These are phyloP conservation scores for Potentilla sterilis DNA, from an alignment of 306 rosid species.

Conservation along the genomic window DNA sequence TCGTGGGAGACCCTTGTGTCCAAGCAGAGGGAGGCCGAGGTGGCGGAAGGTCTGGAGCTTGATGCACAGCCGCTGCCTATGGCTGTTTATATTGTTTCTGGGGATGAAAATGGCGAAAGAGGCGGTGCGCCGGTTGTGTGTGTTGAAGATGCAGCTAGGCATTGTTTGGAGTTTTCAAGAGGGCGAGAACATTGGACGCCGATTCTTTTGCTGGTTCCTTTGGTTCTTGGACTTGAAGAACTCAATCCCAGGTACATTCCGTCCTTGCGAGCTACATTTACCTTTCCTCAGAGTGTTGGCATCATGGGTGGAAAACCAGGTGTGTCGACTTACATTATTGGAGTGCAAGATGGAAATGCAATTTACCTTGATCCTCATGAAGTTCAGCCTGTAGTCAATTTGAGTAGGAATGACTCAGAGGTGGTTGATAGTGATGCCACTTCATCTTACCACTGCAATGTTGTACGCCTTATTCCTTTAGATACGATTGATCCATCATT, in stretches of 20 bases:
- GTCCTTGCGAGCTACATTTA: conserved; percentile 69
- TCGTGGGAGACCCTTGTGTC: conserved; percentile 87
- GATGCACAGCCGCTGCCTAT: conserved; percentile 72
- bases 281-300: conserved; percentile 93
- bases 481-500: conserved; percentile 88
- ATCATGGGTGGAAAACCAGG: conserved; percentile 95
- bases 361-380: conserved; percentile 97
- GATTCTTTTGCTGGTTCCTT: conserved; percentile 86
- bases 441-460: conserved; percentile 83
- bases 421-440: conserved; percentile 39
- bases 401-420: conserved; percentile 52
- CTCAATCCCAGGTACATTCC: conserved; percentile 94
- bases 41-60: conserved; percentile 21
- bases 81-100: conserved; percentile 92
- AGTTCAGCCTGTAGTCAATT: conserved; percentile 66
- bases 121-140: conserved; percentile 98
- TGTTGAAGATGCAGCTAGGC: conserved; percentile 72
- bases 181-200: conserved; percentile 72
- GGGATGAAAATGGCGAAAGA: conserved; percentile 97
- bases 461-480: conserved; percentile 63
- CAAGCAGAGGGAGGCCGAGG: conserved; percentile 32
- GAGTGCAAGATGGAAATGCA: conserved; percentile 86
- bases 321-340: conserved; percentile 85
- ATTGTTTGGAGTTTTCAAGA: conserved; percentile 62
- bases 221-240: conserved; percentile 98